Evolutionary conservation across 2,329 filamentous ascomycete genomes (phyloP), one percentile per base, ranked within the genome.

Genomic region (Aspergillus carbonarius): DNA sequence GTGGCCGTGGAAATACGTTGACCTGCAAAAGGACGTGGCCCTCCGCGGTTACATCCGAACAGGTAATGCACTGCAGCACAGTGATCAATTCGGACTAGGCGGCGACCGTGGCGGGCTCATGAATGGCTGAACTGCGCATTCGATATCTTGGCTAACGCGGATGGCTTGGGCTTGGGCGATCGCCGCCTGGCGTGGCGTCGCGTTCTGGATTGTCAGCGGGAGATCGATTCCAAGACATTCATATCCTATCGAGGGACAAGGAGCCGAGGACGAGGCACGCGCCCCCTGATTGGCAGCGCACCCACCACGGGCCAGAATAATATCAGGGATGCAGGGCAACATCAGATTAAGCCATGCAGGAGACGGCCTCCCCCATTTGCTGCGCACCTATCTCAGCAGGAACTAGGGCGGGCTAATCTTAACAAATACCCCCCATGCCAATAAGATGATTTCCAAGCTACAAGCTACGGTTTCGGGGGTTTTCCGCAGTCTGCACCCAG

Each of bases 131-230:
- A 42, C 30, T 25, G 20, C 17, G 10, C 17, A 30, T 32, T 32
- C 27, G n/a, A 30, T 30, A 54, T 27, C 17, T 32, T 37, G 51
- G 30, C 51, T 54, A 44, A 44, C 37, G 30, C 37, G 39, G 40
- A 25, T 53, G 37, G 50, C 34, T 40, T 53, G 50, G 50, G 37
- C 35, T 27, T 39, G 50, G 50, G 17, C 35, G 50, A 53, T 53
- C 50, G n/a, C 50, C 35, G 50, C 35, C 37, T 40, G 34, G 50
- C 23, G 50, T 53, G 50, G 50, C 50, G 50, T 53, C 30, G 50
- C 50, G 37, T 53, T 40, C 50, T 39, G 35, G 50, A 42, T 39
- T 40, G 7, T 48, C 44, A 17, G 17, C 44, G 44, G 44, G 44
- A 53, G 50, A 42, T 40, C 37, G 25, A 40, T 32, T 37, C 50